phyloP scores from a whole-genome alignment of 129 eudicot genomes.

The Ambrosia trifida region DNA sequence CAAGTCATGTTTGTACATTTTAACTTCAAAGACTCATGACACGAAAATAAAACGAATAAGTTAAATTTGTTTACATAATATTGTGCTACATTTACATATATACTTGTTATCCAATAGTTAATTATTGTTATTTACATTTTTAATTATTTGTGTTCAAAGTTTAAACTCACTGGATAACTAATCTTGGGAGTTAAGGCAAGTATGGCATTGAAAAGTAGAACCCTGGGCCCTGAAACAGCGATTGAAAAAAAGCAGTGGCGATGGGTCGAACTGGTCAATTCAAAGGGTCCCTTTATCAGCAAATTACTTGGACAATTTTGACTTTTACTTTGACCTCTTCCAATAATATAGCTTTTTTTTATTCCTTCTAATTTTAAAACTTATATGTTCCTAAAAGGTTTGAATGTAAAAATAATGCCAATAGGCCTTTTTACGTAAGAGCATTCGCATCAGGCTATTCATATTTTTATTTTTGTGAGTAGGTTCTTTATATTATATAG shows the following conservation, averaged over 20 bases:
- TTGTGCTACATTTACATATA: no score
- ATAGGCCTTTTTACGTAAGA: no score
- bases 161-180: background rate
- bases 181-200: constrained; percentile 27
- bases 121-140: background rate
- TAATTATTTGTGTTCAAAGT: background rate
- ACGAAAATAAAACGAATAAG: no score
- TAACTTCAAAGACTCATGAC: no score
- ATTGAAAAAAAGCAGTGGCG: constrained; percentile 41
- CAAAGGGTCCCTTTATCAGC: background rate
- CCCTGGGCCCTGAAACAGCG: background rate
- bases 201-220: constrained; percentile 17
- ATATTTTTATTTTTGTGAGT: no score
- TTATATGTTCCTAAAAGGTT: background rate
- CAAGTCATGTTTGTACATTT: no score
- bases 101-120: background rate
- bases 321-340: constrained; percentile 44
- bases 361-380: no score
- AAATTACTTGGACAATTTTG: constrained; percentile 23
- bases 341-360: constrained; percentile 12
- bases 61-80: no score
- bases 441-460: no score
- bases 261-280: constrained; percentile 28
- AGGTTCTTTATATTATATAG: no score
- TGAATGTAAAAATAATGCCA: background rate